Conservation (phyloP, 495 filamentous ascomycete species). For the Apiosordaria backusii region DNA sequence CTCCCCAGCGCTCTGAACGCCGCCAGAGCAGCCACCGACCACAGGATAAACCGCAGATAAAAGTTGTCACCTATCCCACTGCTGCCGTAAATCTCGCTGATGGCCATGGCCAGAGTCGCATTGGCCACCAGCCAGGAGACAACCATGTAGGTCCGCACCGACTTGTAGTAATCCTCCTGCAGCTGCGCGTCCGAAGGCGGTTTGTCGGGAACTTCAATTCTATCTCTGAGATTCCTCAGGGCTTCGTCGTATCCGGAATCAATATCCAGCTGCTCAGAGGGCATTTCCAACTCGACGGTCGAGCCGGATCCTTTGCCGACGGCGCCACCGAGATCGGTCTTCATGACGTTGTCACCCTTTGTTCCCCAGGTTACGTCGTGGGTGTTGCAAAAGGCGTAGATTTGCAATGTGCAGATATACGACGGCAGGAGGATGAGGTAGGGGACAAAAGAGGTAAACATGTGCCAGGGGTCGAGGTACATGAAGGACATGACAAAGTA, state of each 20-base stretch:
- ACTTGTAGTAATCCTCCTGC: slow-evolving; percentile 98
- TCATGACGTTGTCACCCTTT: slow-evolving; percentile 93
- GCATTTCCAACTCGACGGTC: slow-evolving; percentile 90
- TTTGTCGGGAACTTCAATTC: slow-evolving; percentile 70
- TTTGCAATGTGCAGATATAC: slow-evolving; percentile 96
- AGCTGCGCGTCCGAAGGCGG: slow-evolving; percentile 68
- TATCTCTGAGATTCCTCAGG: slow-evolving; percentile 89
- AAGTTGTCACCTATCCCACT: slow-evolving; percentile 71
- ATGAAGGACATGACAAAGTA: slow-evolving; percentile 96
- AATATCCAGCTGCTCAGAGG: slow-evolving; percentile 94
- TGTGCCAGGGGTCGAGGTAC: slow-evolving; percentile 98
- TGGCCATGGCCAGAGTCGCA: slow-evolving; percentile 86
- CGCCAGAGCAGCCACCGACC: slow-evolving; percentile 83
- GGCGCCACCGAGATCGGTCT: slow-evolving; percentile 86
- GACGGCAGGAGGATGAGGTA: slow-evolving; percentile 89
- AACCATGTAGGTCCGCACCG: slow-evolving; percentile 97
- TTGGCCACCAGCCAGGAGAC: slow-evolving; percentile 94
- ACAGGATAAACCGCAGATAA: slow-evolving; percentile 90
- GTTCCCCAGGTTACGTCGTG: slow-evolving; percentile 99
- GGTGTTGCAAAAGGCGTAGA: slow-evolving; percentile 99
- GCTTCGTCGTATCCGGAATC: slow-evolving; percentile 97
- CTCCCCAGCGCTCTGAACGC: slow-evolving; percentile 77
- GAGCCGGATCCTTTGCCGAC: slow-evolving; percentile 64
- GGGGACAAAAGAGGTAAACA: slow-evolving; percentile 90
- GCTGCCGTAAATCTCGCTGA: slow-evolving; percentile 78